Conservation (phyloP, 495 filamentous ascomycete genomes). For the Aspergillus conjunctus region DNA sequence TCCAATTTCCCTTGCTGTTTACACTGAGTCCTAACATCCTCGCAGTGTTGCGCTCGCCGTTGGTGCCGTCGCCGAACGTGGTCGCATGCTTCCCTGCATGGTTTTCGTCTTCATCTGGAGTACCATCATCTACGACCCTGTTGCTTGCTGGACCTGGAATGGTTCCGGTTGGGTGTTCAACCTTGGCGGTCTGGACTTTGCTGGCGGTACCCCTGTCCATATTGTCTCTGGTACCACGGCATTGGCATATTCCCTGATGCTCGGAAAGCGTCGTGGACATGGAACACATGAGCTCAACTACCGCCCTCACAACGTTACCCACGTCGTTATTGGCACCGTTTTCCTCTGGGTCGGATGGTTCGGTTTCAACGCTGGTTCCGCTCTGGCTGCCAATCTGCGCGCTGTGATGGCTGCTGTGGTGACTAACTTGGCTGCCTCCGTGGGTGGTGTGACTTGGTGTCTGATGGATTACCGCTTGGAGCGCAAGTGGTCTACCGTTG, state of each 20-base stretch:
- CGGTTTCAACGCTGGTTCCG: constrained; percentile 95
- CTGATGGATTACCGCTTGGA: constrained; percentile 92
- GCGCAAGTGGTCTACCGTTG: constrained; percentile 94
- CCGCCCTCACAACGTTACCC: constrained; percentile 96
- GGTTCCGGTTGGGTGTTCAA: constrained; percentile 76
- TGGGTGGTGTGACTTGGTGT: constrained; percentile 94
- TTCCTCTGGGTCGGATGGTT: constrained; percentile 99
- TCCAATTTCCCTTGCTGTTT: no score
- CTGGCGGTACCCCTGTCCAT: constrained; percentile 94
- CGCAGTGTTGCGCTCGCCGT: constrained; percentile 82
- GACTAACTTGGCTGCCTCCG: constrained; percentile 56
- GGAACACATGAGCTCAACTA: constrained; percentile 90
- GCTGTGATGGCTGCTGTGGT: constrained; percentile 63
- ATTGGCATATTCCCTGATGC: constrained; percentile 81
- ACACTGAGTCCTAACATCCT: neutral
- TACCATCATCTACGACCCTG: constrained; percentile 91
- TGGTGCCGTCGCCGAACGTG: constrained; percentile 89
- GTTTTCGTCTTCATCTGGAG: constrained; percentile 98
- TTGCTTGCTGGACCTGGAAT: constrained; percentile 99
- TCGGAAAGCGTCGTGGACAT: constrained; percentile 82
- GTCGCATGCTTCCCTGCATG: constrained; percentile 89
- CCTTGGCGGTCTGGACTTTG: constrained; percentile 91
- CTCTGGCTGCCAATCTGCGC: constrained; percentile 85
- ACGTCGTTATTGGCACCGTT: constrained; percentile 94
- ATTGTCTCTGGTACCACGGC: constrained; percentile 90